Evolutionary conservation across 495 filamentous ascomycete genomes (phyloP).

Genomic region (Aspergillus sclerotioniger): DNA sequence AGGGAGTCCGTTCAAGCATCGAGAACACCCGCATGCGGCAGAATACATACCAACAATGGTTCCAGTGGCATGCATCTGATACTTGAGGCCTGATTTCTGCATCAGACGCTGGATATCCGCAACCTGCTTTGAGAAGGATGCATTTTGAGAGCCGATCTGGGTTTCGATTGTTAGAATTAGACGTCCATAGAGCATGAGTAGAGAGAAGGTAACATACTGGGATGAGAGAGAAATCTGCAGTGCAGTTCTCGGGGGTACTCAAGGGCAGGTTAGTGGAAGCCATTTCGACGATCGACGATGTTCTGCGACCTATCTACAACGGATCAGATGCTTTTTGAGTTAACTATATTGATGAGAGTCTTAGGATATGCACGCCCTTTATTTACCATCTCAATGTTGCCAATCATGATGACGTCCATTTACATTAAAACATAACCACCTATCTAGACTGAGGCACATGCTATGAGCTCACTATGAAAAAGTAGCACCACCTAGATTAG

Average conservation of each 20-base stretch:
- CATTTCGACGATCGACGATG: constrained; percentile 10
- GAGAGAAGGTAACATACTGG: constrained; percentile 48
- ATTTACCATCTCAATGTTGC: not conserved
- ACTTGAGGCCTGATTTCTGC: constrained; percentile 64
- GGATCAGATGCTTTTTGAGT: not conserved
- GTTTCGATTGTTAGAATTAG: not conserved
- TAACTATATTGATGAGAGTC: not conserved
- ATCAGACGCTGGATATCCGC: constrained; percentile 77
- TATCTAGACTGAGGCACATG: not conserved
- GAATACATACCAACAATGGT: constrained; percentile 73
- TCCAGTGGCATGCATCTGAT: constrained; percentile 79
- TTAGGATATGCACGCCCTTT: not conserved
- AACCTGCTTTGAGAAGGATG: constrained; percentile 75
- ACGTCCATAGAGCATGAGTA: no score
- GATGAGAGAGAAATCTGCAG: constrained; percentile 72
- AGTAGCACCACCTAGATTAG: not conserved
- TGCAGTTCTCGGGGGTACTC: constrained; percentile 57
- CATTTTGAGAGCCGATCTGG: constrained; percentile 66
- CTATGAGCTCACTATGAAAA: constrained; percentile 6
- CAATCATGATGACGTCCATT: not conserved
- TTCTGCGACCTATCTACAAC: not conserved
- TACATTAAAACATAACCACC: not conserved
- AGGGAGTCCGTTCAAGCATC: not conserved
- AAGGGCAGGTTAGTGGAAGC: constrained; percentile 26
- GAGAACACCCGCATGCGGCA: not conserved